Base-by-base conservation (phyloP, 106 monocot genomes). In the Apostasia shenzhenica region DNA sequence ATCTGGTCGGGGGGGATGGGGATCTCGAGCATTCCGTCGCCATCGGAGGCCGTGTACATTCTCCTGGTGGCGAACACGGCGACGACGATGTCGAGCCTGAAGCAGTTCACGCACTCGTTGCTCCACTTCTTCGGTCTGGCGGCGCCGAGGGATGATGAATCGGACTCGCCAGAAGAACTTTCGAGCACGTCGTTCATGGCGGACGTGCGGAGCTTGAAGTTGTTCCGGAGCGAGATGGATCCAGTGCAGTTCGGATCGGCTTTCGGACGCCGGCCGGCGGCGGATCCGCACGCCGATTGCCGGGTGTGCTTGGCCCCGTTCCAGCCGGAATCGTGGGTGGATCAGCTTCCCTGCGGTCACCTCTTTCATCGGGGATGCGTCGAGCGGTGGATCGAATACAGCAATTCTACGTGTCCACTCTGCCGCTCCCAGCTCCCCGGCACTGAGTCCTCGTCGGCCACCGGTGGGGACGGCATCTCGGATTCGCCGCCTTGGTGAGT, bases 291-390 rank as follows among this genome's bases (percentile, higher is more conserved):
- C 68, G 48, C 55, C 4, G 93, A 93, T 68, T 93, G 93, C 83
- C 81, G 83, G 61, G 93, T 93, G 1, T 93, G 93, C 54, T 71
- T 93, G 55, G 42, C 48, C 69, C 73, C 77, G 64, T 89, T 93
- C 81, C 81, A 86, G 63, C 70, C 80, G 67, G 86, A 86, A 12
- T 89, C 93, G 56, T 77, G 82, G 70, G 93, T 89, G 75, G 79
- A 89, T 77, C 76, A 86, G 67, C 84, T 93, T 64, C 74, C 77
- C 54, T 93, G 93, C 75, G 93, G 93, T 1, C 93, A 93, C 64
- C 42, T 86, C 52, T 93, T 93, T 76, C 93, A 93, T 80, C 75
- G 63, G 65, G 72, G 43, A 44, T 93, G 93, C 73, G 79, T 93
- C 2, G 93, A 93, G 75, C 72, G 48, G 26, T 93, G 89, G 93